Percentiles rank a stretch among this genome's conserved stretches.
phyloP scores from a whole-genome alignment of 1,284 basidiomycete genomes.

The Trametes versicolor region DNA sequence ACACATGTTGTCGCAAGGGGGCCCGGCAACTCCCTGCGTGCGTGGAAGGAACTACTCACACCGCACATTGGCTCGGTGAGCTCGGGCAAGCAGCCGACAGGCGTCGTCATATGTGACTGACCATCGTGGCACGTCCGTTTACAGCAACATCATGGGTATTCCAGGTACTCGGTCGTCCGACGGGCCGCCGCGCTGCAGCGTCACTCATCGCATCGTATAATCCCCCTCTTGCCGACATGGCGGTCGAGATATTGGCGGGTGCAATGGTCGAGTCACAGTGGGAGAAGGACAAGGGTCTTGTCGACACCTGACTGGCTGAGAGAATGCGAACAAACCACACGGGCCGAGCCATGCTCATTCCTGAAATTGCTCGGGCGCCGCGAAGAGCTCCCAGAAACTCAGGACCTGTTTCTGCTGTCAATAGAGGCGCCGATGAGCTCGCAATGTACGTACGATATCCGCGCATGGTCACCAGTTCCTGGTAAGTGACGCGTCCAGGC shows the following conservation, averaged over 20 bases:
- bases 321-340: not conserved
- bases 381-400: not conserved
- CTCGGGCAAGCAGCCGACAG: not conserved
- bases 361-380: not conserved
- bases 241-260: not conserved
- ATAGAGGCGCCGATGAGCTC: not conserved
- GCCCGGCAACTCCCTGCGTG: not conserved
- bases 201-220: not conserved
- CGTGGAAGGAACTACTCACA: not conserved
- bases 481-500: not conserved
- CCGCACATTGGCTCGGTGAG: not conserved
- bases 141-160: not conserved
- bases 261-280: too few relatives aligned
- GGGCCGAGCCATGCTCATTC: not conserved
- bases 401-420: not conserved
- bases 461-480: not conserved
- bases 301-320: not conserved
- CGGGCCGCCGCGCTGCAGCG: not conserved
- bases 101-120: not conserved
- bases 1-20: not conserved
- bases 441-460: too few relatives aligned
- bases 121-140: not conserved
- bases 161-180: not conserved
- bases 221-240: not conserved
- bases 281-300: not conserved